Percentiles rank a stretch among this genome's conserved stretches.
phyloP scores from a whole-genome alignment of 1,284 basidiomycete genomes.

The Papiliotrema laurentii region DNA sequence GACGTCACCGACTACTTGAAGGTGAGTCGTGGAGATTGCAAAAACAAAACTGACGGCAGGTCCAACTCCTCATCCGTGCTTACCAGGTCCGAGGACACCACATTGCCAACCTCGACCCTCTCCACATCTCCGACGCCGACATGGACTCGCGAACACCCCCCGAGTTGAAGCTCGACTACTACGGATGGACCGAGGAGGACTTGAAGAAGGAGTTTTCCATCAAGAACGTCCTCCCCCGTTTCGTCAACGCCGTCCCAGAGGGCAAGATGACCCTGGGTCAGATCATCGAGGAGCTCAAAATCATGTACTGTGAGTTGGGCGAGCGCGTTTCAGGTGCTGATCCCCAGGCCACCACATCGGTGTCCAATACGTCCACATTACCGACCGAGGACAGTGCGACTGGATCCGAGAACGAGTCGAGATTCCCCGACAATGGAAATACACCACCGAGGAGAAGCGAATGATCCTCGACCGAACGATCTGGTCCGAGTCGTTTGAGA shows the following conservation, averaged over 20 bases:
- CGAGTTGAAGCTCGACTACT: constrained; percentile 85
- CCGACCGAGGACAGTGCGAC: constrained; percentile 97
- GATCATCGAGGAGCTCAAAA: constrained; percentile 86
- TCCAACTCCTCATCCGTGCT: constrained; percentile 92
- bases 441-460: constrained; percentile 95
- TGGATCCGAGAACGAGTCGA: constrained; percentile 98
- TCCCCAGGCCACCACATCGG: constrained; percentile 82
- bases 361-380: constrained; percentile 97
- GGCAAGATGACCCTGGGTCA: constrained; percentile 88
- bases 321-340: constrained; percentile 4
- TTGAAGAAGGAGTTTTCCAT: constrained; percentile 91
- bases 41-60: constrained; percentile 52
- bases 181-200: constrained; percentile 91
- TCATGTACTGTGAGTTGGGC: constrained; percentile 79
- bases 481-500: constrained; percentile 99
- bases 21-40: constrained; percentile 52
- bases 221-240: constrained; percentile 94
- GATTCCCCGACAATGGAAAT: constrained; percentile 96
- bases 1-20: constrained; percentile 93
- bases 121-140: constrained; percentile 87
- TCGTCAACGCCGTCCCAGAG: constrained; percentile 56
- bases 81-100: constrained; percentile 99
- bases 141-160: constrained; percentile 70
- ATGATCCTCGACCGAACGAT: constrained; percentile 98
- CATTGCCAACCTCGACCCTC: constrained; percentile 89